A percentile compares a stretch with the other conserved stretches of the same genome.
These are phyloP conservation scores for Euptelea pleiosperma DNA, from an alignment of 164 flowering plant genomes.

Conservation along the genomic window DNA sequence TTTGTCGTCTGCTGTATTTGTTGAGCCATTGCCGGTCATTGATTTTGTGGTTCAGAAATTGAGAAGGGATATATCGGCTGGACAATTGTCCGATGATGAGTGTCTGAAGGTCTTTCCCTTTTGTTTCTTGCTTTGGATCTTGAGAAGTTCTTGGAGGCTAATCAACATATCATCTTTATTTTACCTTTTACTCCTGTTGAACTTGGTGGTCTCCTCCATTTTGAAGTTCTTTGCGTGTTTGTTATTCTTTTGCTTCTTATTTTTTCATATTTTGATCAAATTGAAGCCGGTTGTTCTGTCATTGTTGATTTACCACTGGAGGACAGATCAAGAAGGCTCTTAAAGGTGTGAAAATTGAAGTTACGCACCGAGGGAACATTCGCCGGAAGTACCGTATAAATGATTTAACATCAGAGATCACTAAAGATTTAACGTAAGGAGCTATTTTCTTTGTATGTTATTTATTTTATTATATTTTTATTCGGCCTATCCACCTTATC, in stretches of 20 bases:
- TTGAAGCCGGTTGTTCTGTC: neutral
- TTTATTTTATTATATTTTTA: too few relatives aligned
- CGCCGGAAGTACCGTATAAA: neutral
- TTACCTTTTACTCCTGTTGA: too few relatives aligned
- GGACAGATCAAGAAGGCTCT: slow-evolving; percentile 4
- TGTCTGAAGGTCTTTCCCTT: neutral
- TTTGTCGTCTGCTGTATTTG: neutral
- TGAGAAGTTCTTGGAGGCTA: too few relatives aligned
- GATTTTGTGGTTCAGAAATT: neutral
- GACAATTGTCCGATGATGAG: neutral
- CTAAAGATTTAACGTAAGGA: neutral
- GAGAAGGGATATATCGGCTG: neutral
- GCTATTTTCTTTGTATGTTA: neutral
- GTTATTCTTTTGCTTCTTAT: neutral
- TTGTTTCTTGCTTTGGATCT: neutral
- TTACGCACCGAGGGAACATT: neutral
- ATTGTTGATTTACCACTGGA: too few relatives aligned
- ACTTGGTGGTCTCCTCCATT: too few relatives aligned
- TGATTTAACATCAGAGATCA: neutral
- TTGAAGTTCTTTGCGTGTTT: neutral
- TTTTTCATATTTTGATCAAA: neutral
- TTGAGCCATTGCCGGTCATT: too few relatives aligned
- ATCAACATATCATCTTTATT: too few relatives aligned
- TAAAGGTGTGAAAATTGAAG: neutral
- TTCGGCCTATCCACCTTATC: neutral